These are phyloP conservation scores for Lichtheimia ramosa DNA, from an alignment of 371 early-diverging fungal genomes.

Conservation along the genomic window DNA sequence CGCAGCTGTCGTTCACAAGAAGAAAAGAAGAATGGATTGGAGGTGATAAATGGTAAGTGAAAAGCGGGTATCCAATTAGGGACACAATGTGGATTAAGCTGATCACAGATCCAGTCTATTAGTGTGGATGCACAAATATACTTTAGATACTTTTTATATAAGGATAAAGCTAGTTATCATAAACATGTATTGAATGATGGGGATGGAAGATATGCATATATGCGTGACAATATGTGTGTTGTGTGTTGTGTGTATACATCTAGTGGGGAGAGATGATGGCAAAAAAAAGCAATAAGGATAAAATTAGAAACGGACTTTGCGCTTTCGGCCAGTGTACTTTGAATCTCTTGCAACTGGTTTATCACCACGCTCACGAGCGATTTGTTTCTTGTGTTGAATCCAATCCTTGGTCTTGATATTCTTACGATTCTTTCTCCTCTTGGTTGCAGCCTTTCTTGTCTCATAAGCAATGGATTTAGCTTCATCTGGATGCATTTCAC, in stretches of 20 bases:
- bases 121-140: too few relatives aligned
- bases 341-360: slow-evolving; percentile 85
- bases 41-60: too few relatives aligned
- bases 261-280: too few relatives aligned
- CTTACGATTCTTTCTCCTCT: slow-evolving; percentile 52
- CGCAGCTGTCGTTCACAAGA: slow-evolving; percentile 6
- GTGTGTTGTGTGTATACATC: neutral
- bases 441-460: slow-evolving; percentile 33
- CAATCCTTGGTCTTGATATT: slow-evolving; percentile 86
- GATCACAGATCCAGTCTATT: too few relatives aligned
- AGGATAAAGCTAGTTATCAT: too few relatives aligned
- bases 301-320: slow-evolving; percentile 77
- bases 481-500: slow-evolving; percentile 60
- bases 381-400: slow-evolving; percentile 91
- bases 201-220: slow-evolving; percentile 1
- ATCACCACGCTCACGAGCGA: slow-evolving; percentile 81
- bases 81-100: too few relatives aligned
- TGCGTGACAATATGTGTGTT: neutral
- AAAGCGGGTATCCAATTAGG: too few relatives aligned
- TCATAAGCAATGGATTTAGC: slow-evolving; percentile 36
- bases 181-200: neutral
- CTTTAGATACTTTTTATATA: too few relatives aligned
- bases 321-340: slow-evolving; percentile 96
- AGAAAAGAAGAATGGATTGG: neutral
- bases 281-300: slow-evolving; percentile 7